Base-by-base conservation (phyloP, 225 moss, liverwort and hornwort genomes). In the Straminergon stramineum region DNA sequence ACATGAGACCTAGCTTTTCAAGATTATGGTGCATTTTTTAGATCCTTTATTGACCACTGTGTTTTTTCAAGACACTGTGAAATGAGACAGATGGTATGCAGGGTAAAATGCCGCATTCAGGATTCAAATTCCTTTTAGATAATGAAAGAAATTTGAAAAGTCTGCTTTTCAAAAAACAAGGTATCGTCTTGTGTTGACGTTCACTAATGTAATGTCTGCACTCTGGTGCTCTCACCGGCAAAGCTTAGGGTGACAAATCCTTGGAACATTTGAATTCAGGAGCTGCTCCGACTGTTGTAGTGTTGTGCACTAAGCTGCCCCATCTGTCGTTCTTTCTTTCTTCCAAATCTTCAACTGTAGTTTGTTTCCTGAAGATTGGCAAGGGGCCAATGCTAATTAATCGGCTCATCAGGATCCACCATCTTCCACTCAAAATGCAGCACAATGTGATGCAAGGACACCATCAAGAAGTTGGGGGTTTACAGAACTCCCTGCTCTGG, bases 341-440 rank as follows among this genome's bases (percentile, higher is more conserved):
- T 83, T 86, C 79, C 23, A 10, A 81, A 87, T 60, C 31, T 76
- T 71, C 11, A 90, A 58, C 58, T 87, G 87, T 5, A 91, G 74
- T 19, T 45, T 13, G 27, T 86, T 86, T 86, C 39, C 68, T 83
- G 69, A 92, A 93, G 24, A 19, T 5, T 21, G 92, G 88, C 56
- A 92, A 80, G 41, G 89, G 92, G 26, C 84, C 63, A 35, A 91
- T 51, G 62, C 66, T 75, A 17, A 48, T 9, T 48, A 48, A 91
- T 64, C 6, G 17, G 4, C 79, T 92, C 93, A 24, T 85, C 3
- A 2, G 90, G 90, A 85, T 92, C 88, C 51, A 90, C 86, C 92
- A 93, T 90, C 55, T 87, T 45, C 87, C 91, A 93, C 65, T 90
- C 73, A 86, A 52, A 52, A 61, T 68, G 84, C 87, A 84, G 65